Evolutionary conservation across 495 filamentous ascomycete genomes (phyloP).

Genomic region (Aspergillus wentii): DNA sequence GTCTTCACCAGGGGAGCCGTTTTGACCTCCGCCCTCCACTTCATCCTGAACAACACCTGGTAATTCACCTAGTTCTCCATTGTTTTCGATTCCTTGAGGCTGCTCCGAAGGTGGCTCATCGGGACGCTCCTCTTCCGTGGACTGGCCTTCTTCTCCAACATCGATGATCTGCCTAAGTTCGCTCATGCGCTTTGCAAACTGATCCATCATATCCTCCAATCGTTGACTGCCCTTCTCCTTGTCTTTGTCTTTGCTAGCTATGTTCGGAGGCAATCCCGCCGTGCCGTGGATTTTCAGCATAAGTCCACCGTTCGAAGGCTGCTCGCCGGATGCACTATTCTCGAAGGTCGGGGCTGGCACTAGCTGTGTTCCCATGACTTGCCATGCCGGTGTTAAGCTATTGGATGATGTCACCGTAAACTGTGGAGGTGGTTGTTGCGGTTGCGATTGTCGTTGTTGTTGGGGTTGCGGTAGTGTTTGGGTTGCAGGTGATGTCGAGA

Average conservation of each 20-base stretch:
- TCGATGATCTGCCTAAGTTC: conserved; percentile 44
- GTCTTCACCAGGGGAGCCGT: no score
- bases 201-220: conserved; percentile 53
- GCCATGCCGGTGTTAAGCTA: conserved; percentile 49
- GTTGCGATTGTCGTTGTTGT: conserved; percentile 35
- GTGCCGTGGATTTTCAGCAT: conserved; percentile 68
- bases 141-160: conserved; percentile 11
- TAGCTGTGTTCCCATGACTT: conserved; percentile 45
- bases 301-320: conserved; percentile 32
- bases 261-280: conserved; percentile 22
- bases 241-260: conserved; percentile 23
- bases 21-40: no score
- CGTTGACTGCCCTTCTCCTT: conserved; percentile 29
- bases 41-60: no score
- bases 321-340: conserved; percentile 31
- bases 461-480: conserved; percentile 1
- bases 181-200: conserved; percentile 63
- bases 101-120: no score
- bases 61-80: no score
- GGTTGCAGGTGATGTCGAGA: conserved; percentile 17
- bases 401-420: conserved; percentile 43
- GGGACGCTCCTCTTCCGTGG: no score
- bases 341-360: conserved; percentile 56
- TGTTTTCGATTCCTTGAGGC: conserved; percentile 3
- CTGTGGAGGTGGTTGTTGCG: conserved; percentile 18